phyloP scores from a whole-genome alignment of 805 yeast genomes.

The Kluyveromyces dobzhanskii region DNA sequence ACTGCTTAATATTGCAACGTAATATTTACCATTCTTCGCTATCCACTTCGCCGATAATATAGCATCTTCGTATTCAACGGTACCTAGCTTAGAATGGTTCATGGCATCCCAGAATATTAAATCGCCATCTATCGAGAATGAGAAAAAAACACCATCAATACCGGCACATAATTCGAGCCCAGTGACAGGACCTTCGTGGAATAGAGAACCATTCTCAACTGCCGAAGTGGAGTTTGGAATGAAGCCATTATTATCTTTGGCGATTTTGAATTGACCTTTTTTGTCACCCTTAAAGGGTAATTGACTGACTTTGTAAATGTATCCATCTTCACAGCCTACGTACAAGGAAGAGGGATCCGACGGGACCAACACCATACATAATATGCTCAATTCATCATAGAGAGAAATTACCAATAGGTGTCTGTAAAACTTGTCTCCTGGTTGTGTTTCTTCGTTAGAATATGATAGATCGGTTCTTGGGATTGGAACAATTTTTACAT shows the following conservation, averaged over 20 bases:
- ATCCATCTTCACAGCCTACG: conserved; percentile 23
- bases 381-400: conserved; percentile 13
- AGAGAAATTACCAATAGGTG: conserved; percentile 11
- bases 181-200: conserved; percentile 19
- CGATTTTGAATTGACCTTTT: conserved; percentile 6
- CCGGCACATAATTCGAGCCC: conserved; percentile 10
- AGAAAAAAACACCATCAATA: conserved; percentile 12
- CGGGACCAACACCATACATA: conserved; percentile 14
- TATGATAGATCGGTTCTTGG: conserved; percentile 10
- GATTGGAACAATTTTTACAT: conserved; percentile 11
- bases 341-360: conserved; percentile 16
- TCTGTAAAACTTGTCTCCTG: conserved; percentile 3
- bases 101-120: conserved; percentile 20
- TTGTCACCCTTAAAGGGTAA: conserved; percentile 5
- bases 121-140: conserved; percentile 22
- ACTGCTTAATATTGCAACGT: conserved; percentile 4
- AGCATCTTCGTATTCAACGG: conserved; percentile 14
- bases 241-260: conserved; percentile 16
- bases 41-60: conserved; percentile 16
- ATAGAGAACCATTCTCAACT: conserved; percentile 4
- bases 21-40: conserved; percentile 5
- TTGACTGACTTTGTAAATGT: conserved; percentile 17
- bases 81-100: conserved; percentile 9
- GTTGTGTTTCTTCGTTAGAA: conserved; percentile 1
- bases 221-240: conserved; percentile 8